Base-by-base conservation (phyloP, 441 rosid species). In the Erodium moschatum region DNA sequence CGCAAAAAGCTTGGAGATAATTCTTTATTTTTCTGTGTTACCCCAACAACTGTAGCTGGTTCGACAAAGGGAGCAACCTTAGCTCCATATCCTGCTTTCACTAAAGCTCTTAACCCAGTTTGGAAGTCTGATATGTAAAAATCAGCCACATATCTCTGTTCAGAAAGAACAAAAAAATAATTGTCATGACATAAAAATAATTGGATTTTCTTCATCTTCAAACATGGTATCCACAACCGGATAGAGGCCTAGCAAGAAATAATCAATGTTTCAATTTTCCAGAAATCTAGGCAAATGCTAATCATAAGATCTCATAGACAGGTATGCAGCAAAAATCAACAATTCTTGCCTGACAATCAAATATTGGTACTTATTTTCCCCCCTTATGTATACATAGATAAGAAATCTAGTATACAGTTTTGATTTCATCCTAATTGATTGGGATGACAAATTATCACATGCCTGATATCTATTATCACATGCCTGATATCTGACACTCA, bases 71-170 rank as follows among this genome's bases (percentile, higher is more conserved):
- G 89, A 73, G 96, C 81, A 78, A 93, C 93, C 83, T 91, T 91
- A 13, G 96, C 79, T 72, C 98, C 97, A 75, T 86, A 87, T 20
- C 98, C 98, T 4, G 96, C 95, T 81, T 91, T 91, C 16, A 93
- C 96, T 56, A 91, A 64, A 38, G 98, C 98, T 69, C 98, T 80
- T 66, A 93, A 77, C 64, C 98, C 98, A 44, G 95, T 83, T 68
- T 91, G 98, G 71, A 91, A 91, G 81, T 93, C 98, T 19, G 98
- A 93, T 69, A 93, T 75, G 85, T 93, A 93, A 74, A 93, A 91
- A 75, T 93, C 98, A 21, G 96, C 87, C 56, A 89, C 89, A 13
- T 86, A 86, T 73, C 76, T 91, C 98, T 93, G 88, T 77, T 78
- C 79, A 83, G 58, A 69, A 76, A 24, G 65, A 0, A 24, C 27